phyloP scores from a whole-genome alignment of 83 land plant genomes.

The Thuja plicata region DNA sequence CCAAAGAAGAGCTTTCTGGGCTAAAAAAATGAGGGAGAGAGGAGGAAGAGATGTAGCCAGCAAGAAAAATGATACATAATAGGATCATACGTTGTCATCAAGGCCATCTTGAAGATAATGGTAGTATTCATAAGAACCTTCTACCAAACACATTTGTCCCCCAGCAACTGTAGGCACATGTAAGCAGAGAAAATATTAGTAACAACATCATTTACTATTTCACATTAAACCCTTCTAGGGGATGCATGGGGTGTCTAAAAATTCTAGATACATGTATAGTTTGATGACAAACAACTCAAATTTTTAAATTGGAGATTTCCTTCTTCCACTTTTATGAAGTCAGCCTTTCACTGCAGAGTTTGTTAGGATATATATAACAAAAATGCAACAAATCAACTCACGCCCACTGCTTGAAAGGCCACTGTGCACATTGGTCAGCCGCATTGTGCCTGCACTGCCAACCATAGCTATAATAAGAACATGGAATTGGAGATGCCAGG shows the following conservation, averaged over 20 bases:
- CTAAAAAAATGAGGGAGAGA: background rate
- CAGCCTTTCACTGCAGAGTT: background rate
- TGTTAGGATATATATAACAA: background rate
- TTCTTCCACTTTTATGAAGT: background rate
- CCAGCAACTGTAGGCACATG: slow-evolving; percentile 65
- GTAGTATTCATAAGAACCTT: slow-evolving; percentile 93
- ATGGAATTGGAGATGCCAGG: background rate
- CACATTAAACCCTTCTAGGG: background rate
- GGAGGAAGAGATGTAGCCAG: background rate
- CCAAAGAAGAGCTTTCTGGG: background rate
- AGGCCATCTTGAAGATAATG: slow-evolving; percentile 95
- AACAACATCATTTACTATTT: background rate
- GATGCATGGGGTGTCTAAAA: background rate
- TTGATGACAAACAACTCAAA: background rate
- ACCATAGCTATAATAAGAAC: slow-evolving; percentile 2
- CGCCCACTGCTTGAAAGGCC: slow-evolving; percentile 67
- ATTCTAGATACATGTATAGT: background rate
- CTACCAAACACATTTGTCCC: slow-evolving; percentile 63
- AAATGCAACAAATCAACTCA: slow-evolving; percentile 20
- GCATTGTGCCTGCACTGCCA: slow-evolving; percentile 29
- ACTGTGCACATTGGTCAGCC: slow-evolving; percentile 63
- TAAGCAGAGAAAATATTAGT: background rate
- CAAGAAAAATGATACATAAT: background rate
- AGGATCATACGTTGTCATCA: slow-evolving; percentile 76
- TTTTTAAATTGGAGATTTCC: background rate